Evolutionary conservation across 2,329 filamentous ascomycete genomes (phyloP).

Genomic region (Thermothelomyces thermophilus): DNA sequence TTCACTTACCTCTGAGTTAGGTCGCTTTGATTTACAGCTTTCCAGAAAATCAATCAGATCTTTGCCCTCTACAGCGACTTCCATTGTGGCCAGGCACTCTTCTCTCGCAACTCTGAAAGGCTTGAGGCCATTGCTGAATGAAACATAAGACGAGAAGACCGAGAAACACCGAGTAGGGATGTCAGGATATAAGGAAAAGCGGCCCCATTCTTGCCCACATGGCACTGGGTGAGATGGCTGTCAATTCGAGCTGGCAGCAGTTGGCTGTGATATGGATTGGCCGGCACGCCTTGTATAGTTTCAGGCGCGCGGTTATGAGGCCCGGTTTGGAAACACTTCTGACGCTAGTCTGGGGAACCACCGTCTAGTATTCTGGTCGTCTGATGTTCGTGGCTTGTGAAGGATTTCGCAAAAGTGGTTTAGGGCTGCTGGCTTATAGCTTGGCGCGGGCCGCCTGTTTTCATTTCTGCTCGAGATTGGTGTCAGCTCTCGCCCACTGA

Average conservation of each 20-base stretch:
- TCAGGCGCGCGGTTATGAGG: constrained; percentile 22
- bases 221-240: constrained; percentile 9
- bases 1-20: constrained; percentile 23
- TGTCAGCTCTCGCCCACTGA: constrained; percentile 13
- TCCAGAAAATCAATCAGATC: constrained; percentile 19
- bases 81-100: constrained; percentile 16
- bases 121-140: background rate
- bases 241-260: constrained; percentile 3
- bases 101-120: background rate
- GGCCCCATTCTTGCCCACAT: constrained; percentile 11
- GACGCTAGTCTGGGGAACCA: constrained; percentile 13
- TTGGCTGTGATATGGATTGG: constrained; percentile 18
- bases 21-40: constrained; percentile 19
- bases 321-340: constrained; percentile 17
- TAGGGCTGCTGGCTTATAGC: background rate
- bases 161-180: background rate
- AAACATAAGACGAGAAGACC: background rate
- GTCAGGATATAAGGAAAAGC: constrained; percentile 11
- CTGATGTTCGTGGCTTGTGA: constrained; percentile 6
- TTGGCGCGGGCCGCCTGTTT: constrained; percentile 4
- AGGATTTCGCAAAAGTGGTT: background rate
- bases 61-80: constrained; percentile 21
- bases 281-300: constrained; percentile 20
- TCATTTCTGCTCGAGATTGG: constrained; percentile 14
- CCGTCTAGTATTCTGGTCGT: constrained; percentile 8